Percentiles rank a stretch among this genome's conserved stretches.
Evolutionary conservation across 305 asterid genomes (phyloP).

Genomic region (Fraxinus nigra): DNA sequence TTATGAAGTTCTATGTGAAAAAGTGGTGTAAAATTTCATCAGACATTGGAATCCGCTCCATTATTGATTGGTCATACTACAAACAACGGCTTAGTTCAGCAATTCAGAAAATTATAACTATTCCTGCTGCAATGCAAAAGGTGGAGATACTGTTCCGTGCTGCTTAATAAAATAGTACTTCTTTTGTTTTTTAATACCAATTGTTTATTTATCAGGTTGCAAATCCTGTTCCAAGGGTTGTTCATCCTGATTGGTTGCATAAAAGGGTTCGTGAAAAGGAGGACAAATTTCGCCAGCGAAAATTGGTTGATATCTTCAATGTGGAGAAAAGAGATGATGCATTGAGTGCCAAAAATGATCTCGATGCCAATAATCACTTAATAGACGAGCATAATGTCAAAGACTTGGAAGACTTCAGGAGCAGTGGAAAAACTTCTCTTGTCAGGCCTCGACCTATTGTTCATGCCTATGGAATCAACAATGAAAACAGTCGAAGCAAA

Average conservation of each 20-base stretch:
- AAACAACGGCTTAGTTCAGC: slow-evolving; percentile 94
- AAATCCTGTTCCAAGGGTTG: slow-evolving; percentile 97
- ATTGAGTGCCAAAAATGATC: slow-evolving; percentile 33
- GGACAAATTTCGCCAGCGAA: slow-evolving; percentile 91
- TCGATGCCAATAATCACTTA: slow-evolving; percentile 31
- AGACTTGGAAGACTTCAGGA: slow-evolving; percentile 87
- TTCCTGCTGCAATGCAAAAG: slow-evolving; percentile 99
- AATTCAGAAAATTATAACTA: slow-evolving; percentile 89
- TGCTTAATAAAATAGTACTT: slow-evolving; percentile 11
- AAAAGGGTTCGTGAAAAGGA: slow-evolving; percentile 98
- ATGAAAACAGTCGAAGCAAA: slow-evolving; percentile 36
- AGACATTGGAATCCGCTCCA: slow-evolving; percentile 89
- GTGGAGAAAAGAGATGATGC: slow-evolving; percentile 44
- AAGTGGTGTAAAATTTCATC: slow-evolving; percentile 98
- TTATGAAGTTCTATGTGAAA: slow-evolving; percentile 79
- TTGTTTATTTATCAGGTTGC: slow-evolving; percentile 59
- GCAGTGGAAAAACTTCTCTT: slow-evolving; percentile 38
- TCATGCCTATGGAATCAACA: slow-evolving; percentile 49
- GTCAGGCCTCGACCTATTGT: slow-evolving; percentile 69
- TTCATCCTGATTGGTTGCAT: slow-evolving; percentile 99
- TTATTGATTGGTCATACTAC: slow-evolving; percentile 98
- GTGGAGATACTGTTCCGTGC: slow-evolving; percentile 34
- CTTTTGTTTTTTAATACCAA: slow-evolving; percentile 32
- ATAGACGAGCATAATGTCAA: slow-evolving; percentile 43
- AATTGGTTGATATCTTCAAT: slow-evolving; percentile 79